Evolutionary conservation across 23 red algal genomes (phyloP).

Genomic region (Porphyridium purpureum): DNA sequence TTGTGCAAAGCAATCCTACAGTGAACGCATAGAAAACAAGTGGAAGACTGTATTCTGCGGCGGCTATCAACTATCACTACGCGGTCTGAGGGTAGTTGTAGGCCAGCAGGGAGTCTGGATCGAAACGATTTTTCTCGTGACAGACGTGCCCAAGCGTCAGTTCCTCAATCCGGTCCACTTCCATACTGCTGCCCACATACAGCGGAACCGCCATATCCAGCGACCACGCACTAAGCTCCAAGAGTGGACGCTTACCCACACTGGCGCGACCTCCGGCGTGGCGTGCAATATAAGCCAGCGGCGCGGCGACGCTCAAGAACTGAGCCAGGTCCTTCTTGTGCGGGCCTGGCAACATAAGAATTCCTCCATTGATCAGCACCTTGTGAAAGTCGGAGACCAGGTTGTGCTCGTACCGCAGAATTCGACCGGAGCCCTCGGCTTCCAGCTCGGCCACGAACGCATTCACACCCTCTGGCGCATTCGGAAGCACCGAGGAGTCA

Average conservation of each 20-base stretch:
- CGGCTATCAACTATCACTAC: no score
- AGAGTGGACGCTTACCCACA: slow-evolving; percentile 71
- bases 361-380: slow-evolving; percentile 65
- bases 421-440: slow-evolving; percentile 23
- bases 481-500: slow-evolving; percentile 52
- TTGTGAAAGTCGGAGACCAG: slow-evolving; percentile 87
- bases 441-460: slow-evolving; percentile 55
- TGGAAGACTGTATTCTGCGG: no score
- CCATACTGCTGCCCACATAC: slow-evolving; percentile 52
- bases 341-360: slow-evolving; percentile 92
- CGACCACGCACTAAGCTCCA: slow-evolving; percentile 86
- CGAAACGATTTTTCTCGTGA: no score
- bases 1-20: no score
- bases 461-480: slow-evolving; percentile 65
- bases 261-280: slow-evolving; percentile 82
- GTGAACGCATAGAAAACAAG: no score
- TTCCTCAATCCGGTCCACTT: slow-evolving; percentile 78
- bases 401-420: slow-evolving; percentile 68
- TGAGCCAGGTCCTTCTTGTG: slow-evolving; percentile 65
- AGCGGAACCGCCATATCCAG: slow-evolving; percentile 95
- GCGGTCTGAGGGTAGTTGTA: no score
- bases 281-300: slow-evolving; percentile 81
- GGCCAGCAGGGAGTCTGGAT: no score
- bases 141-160: slow-evolving; percentile 16
- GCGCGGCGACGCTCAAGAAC: slow-evolving; percentile 76